Conservation (phyloP, 106 monocot species). For the Acorus gramineus region DNA sequence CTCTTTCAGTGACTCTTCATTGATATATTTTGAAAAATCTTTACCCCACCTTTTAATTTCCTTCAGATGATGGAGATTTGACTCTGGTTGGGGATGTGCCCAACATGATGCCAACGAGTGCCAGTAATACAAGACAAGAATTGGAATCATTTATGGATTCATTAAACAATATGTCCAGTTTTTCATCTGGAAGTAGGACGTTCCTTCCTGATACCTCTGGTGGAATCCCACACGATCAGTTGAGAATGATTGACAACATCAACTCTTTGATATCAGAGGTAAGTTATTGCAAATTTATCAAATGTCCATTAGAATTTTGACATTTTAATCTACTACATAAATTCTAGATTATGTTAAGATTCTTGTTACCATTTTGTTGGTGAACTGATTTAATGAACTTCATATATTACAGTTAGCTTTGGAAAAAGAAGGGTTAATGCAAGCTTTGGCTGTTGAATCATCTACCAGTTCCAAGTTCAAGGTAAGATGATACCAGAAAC, state of each 20-base stretch:
- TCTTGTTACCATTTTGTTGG: not conserved
- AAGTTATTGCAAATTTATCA: not conserved
- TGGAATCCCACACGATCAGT: slow-evolving; percentile 61
- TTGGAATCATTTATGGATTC: slow-evolving; percentile 4
- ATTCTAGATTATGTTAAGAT: not conserved
- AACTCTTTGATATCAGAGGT: slow-evolving; percentile 87
- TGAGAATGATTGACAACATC: slow-evolving; percentile 80
- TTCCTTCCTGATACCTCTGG: slow-evolving; percentile 15
- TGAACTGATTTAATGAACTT: not conserved
- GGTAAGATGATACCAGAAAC: slow-evolving; percentile 20
- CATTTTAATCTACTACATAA: not conserved
- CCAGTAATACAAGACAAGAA: slow-evolving; percentile 15
- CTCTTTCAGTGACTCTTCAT: no score
- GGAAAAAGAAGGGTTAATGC: slow-evolving; percentile 74
- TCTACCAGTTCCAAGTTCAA: slow-evolving; percentile 66
- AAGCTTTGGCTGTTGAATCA: slow-evolving; percentile 50
- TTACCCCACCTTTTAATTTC: not conserved
- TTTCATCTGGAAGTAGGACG: slow-evolving; percentile 15
- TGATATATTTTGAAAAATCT: not conserved
- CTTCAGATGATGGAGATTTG: slow-evolving; percentile 13
- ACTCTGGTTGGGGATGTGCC: slow-evolving; percentile 14
- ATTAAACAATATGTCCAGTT: slow-evolving; percentile 17
- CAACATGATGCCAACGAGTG: slow-evolving; percentile 4
- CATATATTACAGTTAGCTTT: slow-evolving; percentile 39
- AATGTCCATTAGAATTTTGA: slow-evolving; percentile 2